Conservation (phyloP, 75 land plant genomes). For the Adiantum capillusveneris region DNA sequence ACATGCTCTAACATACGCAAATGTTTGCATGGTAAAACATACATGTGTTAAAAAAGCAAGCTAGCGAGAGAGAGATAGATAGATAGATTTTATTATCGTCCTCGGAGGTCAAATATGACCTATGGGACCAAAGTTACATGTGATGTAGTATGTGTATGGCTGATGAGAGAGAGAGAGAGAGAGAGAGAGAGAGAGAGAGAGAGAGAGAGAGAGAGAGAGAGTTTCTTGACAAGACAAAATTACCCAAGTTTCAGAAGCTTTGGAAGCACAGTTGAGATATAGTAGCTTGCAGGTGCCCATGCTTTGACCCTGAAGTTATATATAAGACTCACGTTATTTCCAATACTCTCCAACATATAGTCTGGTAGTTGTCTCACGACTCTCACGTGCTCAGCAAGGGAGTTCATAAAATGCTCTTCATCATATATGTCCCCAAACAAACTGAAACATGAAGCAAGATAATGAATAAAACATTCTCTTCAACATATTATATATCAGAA, state of each 20-base stretch:
- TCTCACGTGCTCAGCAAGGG: constrained; percentile 53
- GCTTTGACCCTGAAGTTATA: constrained; percentile 77
- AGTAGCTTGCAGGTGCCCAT: constrained; percentile 57
- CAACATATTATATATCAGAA: no score
- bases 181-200: no score
- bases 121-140: no score
- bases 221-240: not conserved
- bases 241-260: constrained; percentile 60
- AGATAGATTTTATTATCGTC: no score
- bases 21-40: no score
- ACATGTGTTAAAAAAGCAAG: no score
- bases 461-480: not conserved
- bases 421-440: constrained; percentile 90
- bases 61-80: no score
- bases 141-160: no score
- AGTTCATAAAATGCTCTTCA: constrained; percentile 68
- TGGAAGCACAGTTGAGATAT: constrained; percentile 74
- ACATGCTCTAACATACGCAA: no score
- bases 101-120: no score
- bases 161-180: no score
- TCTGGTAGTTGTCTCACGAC: constrained; percentile 69
- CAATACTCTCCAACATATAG: constrained; percentile 48
- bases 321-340: constrained; percentile 68
- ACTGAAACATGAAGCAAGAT: constrained; percentile 30
- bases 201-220: no score